These are phyloP conservation scores for Sinapis alba DNA, from an alignment of 441 rosid genomes.

Conservation along the genomic window DNA sequence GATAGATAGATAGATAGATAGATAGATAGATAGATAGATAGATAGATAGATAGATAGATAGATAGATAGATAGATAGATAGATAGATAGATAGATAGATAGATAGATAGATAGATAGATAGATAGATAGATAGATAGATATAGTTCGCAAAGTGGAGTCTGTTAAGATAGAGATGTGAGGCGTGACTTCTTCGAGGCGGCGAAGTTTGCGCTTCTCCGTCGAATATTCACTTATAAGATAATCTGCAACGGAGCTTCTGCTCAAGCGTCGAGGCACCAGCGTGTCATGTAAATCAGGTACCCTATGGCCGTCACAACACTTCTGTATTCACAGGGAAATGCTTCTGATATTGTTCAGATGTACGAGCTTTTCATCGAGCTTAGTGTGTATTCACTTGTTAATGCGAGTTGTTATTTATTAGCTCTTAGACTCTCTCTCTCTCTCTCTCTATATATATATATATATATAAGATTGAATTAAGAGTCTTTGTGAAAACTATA, in stretches of 20 bases:
- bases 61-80: too few relatives aligned
- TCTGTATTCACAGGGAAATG: conserved; percentile 70
- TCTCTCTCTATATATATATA: too few relatives aligned
- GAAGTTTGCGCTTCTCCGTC: conserved; percentile 73
- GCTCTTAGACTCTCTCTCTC: too few relatives aligned
- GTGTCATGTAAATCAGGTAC: conserved; percentile 62
- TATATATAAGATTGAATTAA: too few relatives aligned
- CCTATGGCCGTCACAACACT: conserved; percentile 71
- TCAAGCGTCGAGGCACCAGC: conserved; percentile 64
- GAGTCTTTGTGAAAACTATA: too few relatives aligned
- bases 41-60: too few relatives aligned
- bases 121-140: too few relatives aligned
- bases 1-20: too few relatives aligned
- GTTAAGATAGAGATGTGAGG: conserved; percentile 51
- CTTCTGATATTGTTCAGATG: conserved; percentile 74
- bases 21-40: too few relatives aligned
- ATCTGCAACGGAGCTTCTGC: conserved; percentile 49
- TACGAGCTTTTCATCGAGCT: conserved; percentile 72
- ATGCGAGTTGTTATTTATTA: too few relatives aligned
- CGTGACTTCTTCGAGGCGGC: conserved; percentile 78
- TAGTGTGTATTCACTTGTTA: conserved; percentile 45
- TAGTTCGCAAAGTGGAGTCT: background rate
- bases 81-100: too few relatives aligned
- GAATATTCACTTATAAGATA: conserved; percentile 59
- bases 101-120: too few relatives aligned